Evolutionary conservation across 345 rosid species (phyloP).

Genomic region (Hibiscus trionum): DNA sequence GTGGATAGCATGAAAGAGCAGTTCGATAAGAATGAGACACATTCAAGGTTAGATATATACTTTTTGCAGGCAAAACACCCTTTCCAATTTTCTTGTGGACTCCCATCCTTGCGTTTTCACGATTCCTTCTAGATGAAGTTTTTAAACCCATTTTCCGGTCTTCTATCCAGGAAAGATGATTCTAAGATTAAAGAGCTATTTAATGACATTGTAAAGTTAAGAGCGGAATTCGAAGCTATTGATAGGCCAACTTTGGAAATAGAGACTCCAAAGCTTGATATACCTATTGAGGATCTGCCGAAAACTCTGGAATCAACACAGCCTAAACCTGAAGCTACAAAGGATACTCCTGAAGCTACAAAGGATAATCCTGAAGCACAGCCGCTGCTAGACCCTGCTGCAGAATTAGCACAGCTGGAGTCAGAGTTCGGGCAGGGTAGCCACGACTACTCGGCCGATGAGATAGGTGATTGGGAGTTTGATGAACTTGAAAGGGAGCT

Average conservation of each 20-base stretch:
- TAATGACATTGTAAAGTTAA: conserved; percentile 64
- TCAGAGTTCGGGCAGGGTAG: conserved; percentile 77
- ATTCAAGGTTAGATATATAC: conserved; percentile 40
- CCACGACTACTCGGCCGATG: conserved; percentile 66
- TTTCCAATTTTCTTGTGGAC: background rate
- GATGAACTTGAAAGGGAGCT: conserved; percentile 93
- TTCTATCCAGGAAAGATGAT: conserved; percentile 59
- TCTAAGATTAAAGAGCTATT: conserved; percentile 55
- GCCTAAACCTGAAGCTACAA: conserved; percentile 13
- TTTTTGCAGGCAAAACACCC: background rate
- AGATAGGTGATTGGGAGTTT: conserved; percentile 92
- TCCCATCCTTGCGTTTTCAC: background rate
- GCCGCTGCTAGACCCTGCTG: conserved; percentile 51
- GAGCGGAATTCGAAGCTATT: conserved; percentile 67
- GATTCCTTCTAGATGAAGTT: background rate
- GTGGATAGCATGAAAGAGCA: conserved; percentile 88
- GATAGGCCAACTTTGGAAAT: conserved; percentile 78
- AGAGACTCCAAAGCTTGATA: conserved; percentile 41
- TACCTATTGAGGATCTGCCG: conserved; percentile 22
- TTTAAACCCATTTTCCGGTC: background rate
- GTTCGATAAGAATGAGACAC: conserved; percentile 46
- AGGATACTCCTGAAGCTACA: conserved; percentile 21
- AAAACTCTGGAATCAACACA: background rate
- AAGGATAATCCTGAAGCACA: conserved; percentile 25
- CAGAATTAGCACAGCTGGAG: conserved; percentile 85